Evolutionary conservation across 23 red algal genomes (phyloP), one percentile per base, ranked within the genome.

Genomic region (Rhodosorus marinus): DNA sequence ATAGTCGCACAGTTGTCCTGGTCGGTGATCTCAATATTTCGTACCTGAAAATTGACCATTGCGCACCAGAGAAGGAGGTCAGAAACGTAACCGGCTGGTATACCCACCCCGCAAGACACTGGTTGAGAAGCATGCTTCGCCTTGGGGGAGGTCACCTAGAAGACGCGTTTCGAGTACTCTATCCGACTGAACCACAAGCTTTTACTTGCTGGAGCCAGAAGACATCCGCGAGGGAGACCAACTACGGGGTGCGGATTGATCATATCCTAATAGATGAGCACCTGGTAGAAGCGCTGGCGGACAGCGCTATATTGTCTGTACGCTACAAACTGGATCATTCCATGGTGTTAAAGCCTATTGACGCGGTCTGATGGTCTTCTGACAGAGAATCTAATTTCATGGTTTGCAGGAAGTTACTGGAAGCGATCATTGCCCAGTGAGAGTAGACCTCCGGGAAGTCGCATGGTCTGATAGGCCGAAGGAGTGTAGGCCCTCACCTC

Each of bases 131-230:
- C 29, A 51, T 73, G 3, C 41, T 60, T 31, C 28, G 33, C 20
- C 29, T 8, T 20, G 38, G 61, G 8, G 56, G 56, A 19, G 24
- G 20, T 11, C 24, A 20, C 5, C 49, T 76, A 25, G 70, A 65
- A 49, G 70, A 76, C 55, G 33, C 58, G 4, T 76, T 64, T 50
- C 43, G 70, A 35, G 57, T 56, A 32, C 9, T 63, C 34, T 52
- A 76, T 63, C 70, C 57, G 28, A 24, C 24, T 5, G 21, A 50
- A 29, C 41, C 43, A 0, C 29, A 65, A 8, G 34, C 38, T 6
- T 76, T 65, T 54, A 63, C 70, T 29, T 76, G 70, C 29, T 76
- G 70, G 70, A 61, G 54, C 2, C 59, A 76, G 35, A 51, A 59
- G 2, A 76, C 70, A 47, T 48, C 24, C 27, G 27, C 36, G 26